Percentiles rank a stretch among this genome's conserved stretches.
Conservation (phyloP, 2,329 filamentous ascomycete genomes). For the Epichloe coenophiala region DNA sequence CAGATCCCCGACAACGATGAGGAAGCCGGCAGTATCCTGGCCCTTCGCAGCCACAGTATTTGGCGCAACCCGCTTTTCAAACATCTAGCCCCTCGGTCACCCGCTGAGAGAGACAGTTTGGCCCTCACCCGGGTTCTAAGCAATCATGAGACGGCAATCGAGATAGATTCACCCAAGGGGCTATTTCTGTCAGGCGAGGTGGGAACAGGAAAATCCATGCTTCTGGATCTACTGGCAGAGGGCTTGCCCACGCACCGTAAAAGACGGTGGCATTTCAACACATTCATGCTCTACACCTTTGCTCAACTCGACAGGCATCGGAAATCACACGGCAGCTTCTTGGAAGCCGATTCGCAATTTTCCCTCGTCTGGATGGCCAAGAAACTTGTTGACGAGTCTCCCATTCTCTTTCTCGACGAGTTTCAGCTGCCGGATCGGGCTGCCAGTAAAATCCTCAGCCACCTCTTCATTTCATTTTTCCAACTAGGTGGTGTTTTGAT, state of each 20-base stretch:
- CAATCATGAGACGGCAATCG: slow-evolving; percentile 56
- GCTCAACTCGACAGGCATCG: slow-evolving; percentile 58
- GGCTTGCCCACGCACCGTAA: slow-evolving; percentile 62
- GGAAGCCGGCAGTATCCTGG: slow-evolving; percentile 26
- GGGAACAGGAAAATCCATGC: slow-evolving; percentile 72
- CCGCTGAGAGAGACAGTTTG: slow-evolving; percentile 40
- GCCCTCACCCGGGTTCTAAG: slow-evolving; percentile 58
- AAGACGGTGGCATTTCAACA: slow-evolving; percentile 70
- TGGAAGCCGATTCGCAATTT: slow-evolving; percentile 32
- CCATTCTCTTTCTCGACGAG: slow-evolving; percentile 69
- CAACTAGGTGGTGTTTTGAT: slow-evolving; percentile 70
- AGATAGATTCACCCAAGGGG: slow-evolving; percentile 59
- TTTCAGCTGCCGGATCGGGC: slow-evolving; percentile 72
- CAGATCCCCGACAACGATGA: slow-evolving; percentile 17
- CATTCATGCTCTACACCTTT: slow-evolving; percentile 69
- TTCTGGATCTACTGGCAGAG: slow-evolving; percentile 71
- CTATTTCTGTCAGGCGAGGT: slow-evolving; percentile 71
- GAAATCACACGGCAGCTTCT: slow-evolving; percentile 16
- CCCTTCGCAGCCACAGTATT: slow-evolving; percentile 39
- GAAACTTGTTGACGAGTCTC: slow-evolving; percentile 60
- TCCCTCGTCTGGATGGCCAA: slow-evolving; percentile 62
- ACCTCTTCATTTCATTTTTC: slow-evolving; percentile 68
- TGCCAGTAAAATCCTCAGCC: slow-evolving; percentile 65
- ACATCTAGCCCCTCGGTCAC: slow-evolving; percentile 41
- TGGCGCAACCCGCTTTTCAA: slow-evolving; percentile 45